Evolutionary conservation across 2,329 filamentous ascomycete genomes (phyloP), one percentile per base, ranked within the genome.

Genomic region (Xylaria polymorpha): DNA sequence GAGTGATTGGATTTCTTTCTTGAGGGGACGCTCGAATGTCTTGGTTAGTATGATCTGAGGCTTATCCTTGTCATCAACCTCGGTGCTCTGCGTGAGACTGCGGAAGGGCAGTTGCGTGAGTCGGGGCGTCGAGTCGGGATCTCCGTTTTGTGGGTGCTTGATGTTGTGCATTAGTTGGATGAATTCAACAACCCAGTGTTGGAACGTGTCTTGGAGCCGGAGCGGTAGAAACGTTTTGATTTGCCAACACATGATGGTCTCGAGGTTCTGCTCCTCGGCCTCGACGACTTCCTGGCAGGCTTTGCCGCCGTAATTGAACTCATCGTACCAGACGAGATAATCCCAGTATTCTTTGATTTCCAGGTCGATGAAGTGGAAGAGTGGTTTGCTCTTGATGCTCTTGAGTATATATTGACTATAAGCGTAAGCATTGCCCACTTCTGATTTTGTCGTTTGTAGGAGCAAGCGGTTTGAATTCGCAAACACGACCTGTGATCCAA

Each of bases 291-390:
- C 89, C 59, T 91, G 89, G 73, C 94, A 97, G 4, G 93, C 96
- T 77, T 97, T 97, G 69, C 96, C 96, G 64, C 96, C 97, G 76
- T 98, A 98, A 83, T 99, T 99, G 85, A 95, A 98, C 81, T 98
- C 94, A 75, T 99, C 96, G 74, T 98, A 98, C 96, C 96, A 99
- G 4, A 98, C 90, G 0, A 99, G 89, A 76, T 98, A 98, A 80
- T 99, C 96, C 96, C 96, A 99, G 81, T 98, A 99, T 79, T 99
- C 96, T 74, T 95, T 97, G 80, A 99, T 96, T 75, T 98, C 93
- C 3, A 99, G 86, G 76, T 99, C 96, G 71, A 99, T 90, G 78
- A 99, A 99, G 80, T 98, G 93, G 82, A 99, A 99, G 0, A 98
- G 87, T 0, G 96, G 94, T 77, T 98, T 98, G 66, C 90, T 90